Percentiles rank a stretch among this genome's conserved stretches.
Evolutionary conservation across 306 rosid genomes (phyloP).

Genomic region (Erythrophleum fordii): DNA sequence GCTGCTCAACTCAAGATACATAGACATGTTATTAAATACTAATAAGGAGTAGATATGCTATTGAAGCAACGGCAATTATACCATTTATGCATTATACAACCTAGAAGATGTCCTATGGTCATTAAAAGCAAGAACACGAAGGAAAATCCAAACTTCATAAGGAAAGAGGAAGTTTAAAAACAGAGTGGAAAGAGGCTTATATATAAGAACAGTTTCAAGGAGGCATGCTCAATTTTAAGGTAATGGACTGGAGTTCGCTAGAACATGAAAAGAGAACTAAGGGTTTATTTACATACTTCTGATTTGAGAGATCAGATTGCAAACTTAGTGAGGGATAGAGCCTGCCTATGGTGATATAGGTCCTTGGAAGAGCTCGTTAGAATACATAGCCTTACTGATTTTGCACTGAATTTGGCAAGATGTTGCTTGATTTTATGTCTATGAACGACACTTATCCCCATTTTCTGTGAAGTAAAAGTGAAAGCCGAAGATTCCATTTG

Average conservation of each 20-base stretch:
- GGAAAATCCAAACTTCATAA: neutral
- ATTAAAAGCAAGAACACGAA: neutral
- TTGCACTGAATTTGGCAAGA: neutral
- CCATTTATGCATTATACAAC: neutral
- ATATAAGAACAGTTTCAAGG: neutral
- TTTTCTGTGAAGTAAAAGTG: neutral
- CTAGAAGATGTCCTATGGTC: slow-evolving; percentile 12
- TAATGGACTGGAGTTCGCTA: neutral
- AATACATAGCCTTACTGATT: neutral
- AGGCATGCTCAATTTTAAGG: neutral
- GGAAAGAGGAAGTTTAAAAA: neutral
- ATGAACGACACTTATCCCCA: neutral
- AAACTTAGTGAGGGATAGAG: neutral
- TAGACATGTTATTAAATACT: neutral
- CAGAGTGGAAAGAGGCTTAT: neutral
- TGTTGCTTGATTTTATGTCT: neutral
- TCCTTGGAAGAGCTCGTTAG: neutral
- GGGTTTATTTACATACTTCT: no score
- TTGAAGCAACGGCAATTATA: neutral
- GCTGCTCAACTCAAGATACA: slow-evolving; percentile 51
- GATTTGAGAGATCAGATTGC: slow-evolving; percentile 6
- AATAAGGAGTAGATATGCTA: neutral
- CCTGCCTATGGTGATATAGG: neutral
- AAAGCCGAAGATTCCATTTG: neutral
- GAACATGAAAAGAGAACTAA: neutral